Base-by-base conservation (phyloP, 129 eudicot species). In the Centrapalus pauciflorus region DNA sequence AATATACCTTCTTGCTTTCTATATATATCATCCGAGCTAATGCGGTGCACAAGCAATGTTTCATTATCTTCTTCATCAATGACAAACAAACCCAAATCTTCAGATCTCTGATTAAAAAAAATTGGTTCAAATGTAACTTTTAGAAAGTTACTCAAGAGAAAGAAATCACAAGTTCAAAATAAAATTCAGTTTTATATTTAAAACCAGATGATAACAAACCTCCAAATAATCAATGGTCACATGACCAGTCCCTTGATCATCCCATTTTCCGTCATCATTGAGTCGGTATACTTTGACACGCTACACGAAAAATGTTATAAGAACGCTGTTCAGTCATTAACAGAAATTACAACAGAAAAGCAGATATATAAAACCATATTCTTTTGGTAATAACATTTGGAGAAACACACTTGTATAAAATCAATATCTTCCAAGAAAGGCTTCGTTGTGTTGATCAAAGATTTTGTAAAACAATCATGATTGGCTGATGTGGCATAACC, bases 211-310 rank as follows among this genome's bases (percentile, higher is more conserved):
- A 69, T 55, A 70, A 4, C 75, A 70, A 70, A 93, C 96, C 89
- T 93, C 96, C 71, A 86, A 11, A 70, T 83, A 88, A 77, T 93
- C 95, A 80, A 93, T 85, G 74, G 85, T 80, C 49, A 93, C 89
- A 75, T 93, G 98, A 48, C 98, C 98, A 46, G 96, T 88, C 70
- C 98, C 98, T 80, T 84, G 95, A 76, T 93, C 98, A 69, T 93
- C 98, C 98, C 98, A 93, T 70, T 93, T 93, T 57, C 96, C 95
- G 37, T 88, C 96, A 26, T 78, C 87, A 80, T 73, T 86, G 71
- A 85, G 75, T 41, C 96, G 87, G 72, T 93, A 93, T 62, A 93
- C 91, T 82, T 85, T 93, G 13, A 82, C 98, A 69, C 89, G 98
- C 98, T 93, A 81, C 20, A 72, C 38, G 55, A 51, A 35, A 28